Percentiles rank a stretch among this genome's conserved stretches.
phyloP scores from a whole-genome alignment of 2,329 filamentous ascomycete genomes.

The Diaporthe eres region DNA sequence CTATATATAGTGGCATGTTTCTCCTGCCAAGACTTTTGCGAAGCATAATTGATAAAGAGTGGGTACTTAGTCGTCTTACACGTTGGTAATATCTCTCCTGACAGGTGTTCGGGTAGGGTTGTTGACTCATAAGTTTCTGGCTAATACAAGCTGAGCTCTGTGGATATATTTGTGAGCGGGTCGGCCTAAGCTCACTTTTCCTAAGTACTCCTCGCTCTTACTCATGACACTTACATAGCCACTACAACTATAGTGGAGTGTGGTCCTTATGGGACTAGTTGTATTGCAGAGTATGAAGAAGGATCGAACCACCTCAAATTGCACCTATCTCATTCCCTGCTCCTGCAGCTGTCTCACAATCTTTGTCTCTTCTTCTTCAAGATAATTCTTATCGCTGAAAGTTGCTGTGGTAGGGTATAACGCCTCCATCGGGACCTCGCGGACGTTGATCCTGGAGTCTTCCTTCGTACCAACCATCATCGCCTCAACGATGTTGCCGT shows the following conservation, averaged over 20 bases:
- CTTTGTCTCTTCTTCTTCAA: conserved; percentile 22
- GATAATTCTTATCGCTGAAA: conserved; percentile 15
- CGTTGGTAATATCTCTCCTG: neutral
- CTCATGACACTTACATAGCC: neutral
- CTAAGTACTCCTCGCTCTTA: neutral
- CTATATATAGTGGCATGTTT: neutral
- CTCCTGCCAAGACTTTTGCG: conserved; percentile 7
- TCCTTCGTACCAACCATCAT: conserved; percentile 40
- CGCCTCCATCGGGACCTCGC: conserved; percentile 39
- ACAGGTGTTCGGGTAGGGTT: neutral
- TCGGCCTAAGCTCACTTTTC: neutral
- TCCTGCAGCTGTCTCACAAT: conserved; percentile 12
- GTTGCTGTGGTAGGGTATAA: conserved; percentile 26
- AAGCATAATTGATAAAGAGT: neutral
- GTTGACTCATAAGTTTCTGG: neutral
- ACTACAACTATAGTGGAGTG: neutral
- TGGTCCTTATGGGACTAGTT: neutral
- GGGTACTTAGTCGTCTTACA: neutral
- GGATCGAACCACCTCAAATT: neutral
- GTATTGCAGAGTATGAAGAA: no score
- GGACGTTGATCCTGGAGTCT: conserved; percentile 36
- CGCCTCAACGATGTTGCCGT: conserved; percentile 45
- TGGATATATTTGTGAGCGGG: neutral
- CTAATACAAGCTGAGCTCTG: conserved; percentile 3
- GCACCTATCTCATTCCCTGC: neutral